Conservation (phyloP, 108 stramenopile genomes). For the Craspedostauros australis region DNA sequence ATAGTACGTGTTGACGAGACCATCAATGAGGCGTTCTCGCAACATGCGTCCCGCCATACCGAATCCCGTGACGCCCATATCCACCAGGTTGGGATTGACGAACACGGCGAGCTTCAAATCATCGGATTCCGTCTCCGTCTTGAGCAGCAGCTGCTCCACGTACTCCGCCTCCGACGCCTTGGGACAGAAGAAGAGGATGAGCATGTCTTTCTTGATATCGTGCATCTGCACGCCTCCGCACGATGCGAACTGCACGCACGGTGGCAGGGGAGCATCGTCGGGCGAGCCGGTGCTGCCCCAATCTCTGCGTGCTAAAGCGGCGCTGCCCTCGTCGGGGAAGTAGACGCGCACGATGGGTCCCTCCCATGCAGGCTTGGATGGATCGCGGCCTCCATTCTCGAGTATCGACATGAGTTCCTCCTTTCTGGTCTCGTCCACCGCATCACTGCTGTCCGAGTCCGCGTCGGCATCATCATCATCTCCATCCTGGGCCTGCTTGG, state of each 20-base stretch:
- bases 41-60: constrained; percentile 89
- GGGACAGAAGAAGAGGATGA: constrained; percentile 79
- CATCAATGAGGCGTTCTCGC: constrained; percentile 80
- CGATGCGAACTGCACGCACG: constrained; percentile 64
- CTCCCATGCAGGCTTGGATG: constrained; percentile 3
- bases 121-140: constrained; percentile 27
- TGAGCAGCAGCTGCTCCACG: constrained; percentile 51
- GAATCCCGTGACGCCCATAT: constrained; percentile 94
- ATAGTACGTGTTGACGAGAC: constrained; percentile 69
- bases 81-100: constrained; percentile 88
- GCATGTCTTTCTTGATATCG: constrained; percentile 43
- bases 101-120: constrained; percentile 65
- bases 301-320: constrained; percentile 83
- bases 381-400: constrained; percentile 38
- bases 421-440: constrained; percentile 15
- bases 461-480: constrained; percentile 10
- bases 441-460: constrained; percentile 23
- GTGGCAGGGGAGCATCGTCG: constrained; percentile 40
- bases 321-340: constrained; percentile 92
- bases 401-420: constrained; percentile 25
- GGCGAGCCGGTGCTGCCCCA: constrained; percentile 54
- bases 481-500: background rate
- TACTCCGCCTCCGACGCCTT: constrained; percentile 67
- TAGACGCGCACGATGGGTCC: constrained; percentile 70
- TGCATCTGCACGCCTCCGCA: constrained; percentile 62